Evolutionary conservation across 257 asterid genomes (phyloP).

Genomic region (Salvia hispanica): DNA sequence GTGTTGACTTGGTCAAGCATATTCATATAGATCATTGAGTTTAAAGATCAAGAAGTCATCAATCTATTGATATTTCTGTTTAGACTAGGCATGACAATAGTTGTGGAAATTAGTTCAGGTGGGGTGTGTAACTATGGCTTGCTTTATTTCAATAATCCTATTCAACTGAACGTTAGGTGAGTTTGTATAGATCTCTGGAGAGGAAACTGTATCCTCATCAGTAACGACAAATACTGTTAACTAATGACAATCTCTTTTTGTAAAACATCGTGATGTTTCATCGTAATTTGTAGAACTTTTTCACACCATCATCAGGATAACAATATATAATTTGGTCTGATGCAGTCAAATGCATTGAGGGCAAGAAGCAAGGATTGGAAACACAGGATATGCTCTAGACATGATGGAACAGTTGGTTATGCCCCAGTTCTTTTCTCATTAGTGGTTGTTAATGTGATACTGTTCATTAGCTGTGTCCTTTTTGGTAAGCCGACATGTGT

Average conservation of each 20-base stretch:
- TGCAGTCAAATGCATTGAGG: conserved; percentile 71
- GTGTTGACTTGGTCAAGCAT: conserved; percentile 18
- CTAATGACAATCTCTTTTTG: not conserved
- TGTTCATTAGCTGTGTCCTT: conserved; percentile 71
- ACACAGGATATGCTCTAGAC: conserved; percentile 53
- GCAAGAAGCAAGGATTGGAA: conserved; percentile 59
- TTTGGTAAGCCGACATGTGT: conserved; percentile 56
- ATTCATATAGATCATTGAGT: conserved; percentile 5
- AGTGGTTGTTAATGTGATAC: conserved; percentile 61
- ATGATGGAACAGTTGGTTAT: conserved; percentile 63
- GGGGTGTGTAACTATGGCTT: not conserved
- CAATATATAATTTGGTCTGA: conserved; percentile 37
- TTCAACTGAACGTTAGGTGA: conserved; percentile 2
- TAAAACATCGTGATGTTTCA: conserved; percentile 14
- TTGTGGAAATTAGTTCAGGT: conserved; percentile 10
- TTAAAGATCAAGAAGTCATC: not conserved
- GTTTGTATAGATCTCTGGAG: conserved; percentile 4
- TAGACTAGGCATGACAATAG: conserved; percentile 8
- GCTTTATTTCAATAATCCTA: conserved; percentile 1
- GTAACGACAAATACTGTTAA: conserved; percentile 12
- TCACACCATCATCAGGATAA: conserved; percentile 36
- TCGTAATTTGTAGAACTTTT: conserved; percentile 22
- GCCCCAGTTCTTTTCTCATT: conserved; percentile 78
- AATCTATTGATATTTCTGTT: not conserved
- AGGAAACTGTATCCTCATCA: conserved; percentile 20